Percentiles rank a stretch among this genome's conserved stretches.
These are phyloP conservation scores for Melanomma pulvis-pyrius DNA, from an alignment of 495 filamentous ascomycete genomes.

Conservation along the genomic window DNA sequence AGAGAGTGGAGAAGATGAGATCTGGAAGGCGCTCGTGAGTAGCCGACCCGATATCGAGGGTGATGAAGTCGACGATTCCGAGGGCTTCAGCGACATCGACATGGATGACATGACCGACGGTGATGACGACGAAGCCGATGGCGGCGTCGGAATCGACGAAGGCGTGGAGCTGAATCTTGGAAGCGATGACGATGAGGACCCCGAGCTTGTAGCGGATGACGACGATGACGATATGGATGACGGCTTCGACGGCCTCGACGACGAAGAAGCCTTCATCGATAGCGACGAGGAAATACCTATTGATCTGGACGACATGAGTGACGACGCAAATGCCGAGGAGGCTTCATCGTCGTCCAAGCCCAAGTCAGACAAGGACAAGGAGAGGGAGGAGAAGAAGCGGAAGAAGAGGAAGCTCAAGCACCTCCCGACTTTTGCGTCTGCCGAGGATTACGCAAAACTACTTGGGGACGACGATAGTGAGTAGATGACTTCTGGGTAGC, in stretches of 20 bases:
- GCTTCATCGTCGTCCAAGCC: constrained; percentile 39
- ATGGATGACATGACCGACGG: constrained; percentile 62
- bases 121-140: constrained; percentile 50
- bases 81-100: constrained; percentile 49
- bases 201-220: constrained; percentile 15
- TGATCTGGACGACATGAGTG: constrained; percentile 41
- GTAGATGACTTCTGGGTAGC: constrained; percentile 8
- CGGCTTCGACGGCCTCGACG: constrained; percentile 50
- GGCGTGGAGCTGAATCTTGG: constrained; percentile 24
- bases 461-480: constrained; percentile 73
- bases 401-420: constrained; percentile 83
- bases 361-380: constrained; percentile 33
- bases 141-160: constrained; percentile 56
- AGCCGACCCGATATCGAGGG: constrained; percentile 78
- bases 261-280: constrained; percentile 46
- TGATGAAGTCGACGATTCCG: constrained; percentile 30
- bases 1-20: constrained; percentile 64
- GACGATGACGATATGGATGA: constrained; percentile 46
- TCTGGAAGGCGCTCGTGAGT: constrained; percentile 90
- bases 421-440: constrained; percentile 88
- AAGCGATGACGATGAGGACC: neutral
- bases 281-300: constrained; percentile 44
- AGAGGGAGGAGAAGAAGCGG: constrained; percentile 48
- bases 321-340: constrained; percentile 50
- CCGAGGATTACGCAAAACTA: constrained; percentile 90